phyloP scores from a whole-genome alignment of 2,329 filamentous ascomycete species.

The Paecilomyces formosus region DNA sequence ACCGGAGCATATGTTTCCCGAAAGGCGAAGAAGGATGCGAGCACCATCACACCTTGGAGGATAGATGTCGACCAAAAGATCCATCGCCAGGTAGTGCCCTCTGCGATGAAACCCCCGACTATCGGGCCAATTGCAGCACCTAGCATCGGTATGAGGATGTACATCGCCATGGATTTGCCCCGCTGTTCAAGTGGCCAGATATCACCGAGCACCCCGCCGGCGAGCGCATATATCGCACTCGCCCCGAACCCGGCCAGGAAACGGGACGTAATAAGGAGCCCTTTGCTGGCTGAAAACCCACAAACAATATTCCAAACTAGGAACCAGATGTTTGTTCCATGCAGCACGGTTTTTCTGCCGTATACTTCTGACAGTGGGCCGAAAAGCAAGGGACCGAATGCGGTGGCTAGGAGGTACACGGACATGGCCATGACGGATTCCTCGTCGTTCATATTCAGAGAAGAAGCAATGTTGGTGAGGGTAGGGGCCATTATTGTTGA shows the following conservation, averaged over 20 bases:
- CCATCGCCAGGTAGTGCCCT: constrained; percentile 25
- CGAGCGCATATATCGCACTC: constrained; percentile 35
- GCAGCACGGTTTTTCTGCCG: constrained; percentile 41
- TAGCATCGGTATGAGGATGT: constrained; percentile 37
- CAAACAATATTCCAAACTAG: constrained; percentile 43
- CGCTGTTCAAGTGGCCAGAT: constrained; percentile 50
- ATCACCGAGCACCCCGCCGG: constrained; percentile 39
- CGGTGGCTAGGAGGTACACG: constrained; percentile 40
- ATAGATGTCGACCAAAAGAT: constrained; percentile 10
- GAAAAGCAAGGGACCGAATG: constrained; percentile 36
- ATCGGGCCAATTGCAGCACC: constrained; percentile 48
- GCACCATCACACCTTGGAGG: constrained; percentile 6
- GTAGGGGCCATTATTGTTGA: constrained; percentile 46
- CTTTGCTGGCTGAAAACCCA: constrained; percentile 41
- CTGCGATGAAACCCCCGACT: constrained; percentile 51
- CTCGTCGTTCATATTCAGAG: constrained; percentile 40
- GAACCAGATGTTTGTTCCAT: constrained; percentile 42
- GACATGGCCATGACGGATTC: constrained; percentile 34
- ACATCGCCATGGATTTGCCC: constrained; percentile 52
- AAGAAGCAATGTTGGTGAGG: constrained; percentile 38
- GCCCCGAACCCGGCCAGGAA: constrained; percentile 47
- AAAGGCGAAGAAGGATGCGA: background rate
- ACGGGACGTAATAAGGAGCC: constrained; percentile 42
- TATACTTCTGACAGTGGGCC: constrained; percentile 43
- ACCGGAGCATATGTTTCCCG: background rate